Conservation (phyloP, 2,329 filamentous ascomycete genomes). For the Monilinia vaccinii-corymbosi region DNA sequence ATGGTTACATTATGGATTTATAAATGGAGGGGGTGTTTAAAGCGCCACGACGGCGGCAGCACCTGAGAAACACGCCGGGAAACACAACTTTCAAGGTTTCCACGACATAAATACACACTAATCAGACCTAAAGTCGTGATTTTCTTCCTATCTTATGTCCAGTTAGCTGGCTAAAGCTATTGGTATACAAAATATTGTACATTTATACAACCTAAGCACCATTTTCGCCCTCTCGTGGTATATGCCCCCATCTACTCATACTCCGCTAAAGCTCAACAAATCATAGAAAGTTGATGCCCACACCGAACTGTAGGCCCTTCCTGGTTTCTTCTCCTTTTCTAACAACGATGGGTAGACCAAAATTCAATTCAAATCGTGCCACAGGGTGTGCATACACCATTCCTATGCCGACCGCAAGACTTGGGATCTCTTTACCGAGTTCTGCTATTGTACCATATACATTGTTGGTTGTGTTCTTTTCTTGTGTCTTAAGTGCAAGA, state of each 20-base stretch:
- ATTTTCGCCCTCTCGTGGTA: neutral
- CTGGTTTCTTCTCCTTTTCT: constrained; percentile 77
- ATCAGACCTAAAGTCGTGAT: neutral
- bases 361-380: constrained; percentile 91
- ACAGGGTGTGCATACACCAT: constrained; percentile 92
- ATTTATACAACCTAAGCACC: neutral
- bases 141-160: neutral
- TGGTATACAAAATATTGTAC: neutral
- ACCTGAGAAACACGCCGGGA: neutral
- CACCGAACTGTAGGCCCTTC: constrained; percentile 91
- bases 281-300: constrained; percentile 92
- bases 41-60: neutral
- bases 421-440: constrained; percentile 68
- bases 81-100: too few species aligned
- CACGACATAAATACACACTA: neutral
- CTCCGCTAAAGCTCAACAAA: neutral
- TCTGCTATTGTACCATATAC: constrained; percentile 55
- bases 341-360: constrained; percentile 75
- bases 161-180: constrained; percentile 1
- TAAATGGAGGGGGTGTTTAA: neutral
- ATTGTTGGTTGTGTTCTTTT: constrained; percentile 24
- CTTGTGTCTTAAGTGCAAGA: constrained; percentile 56
- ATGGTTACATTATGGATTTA: neutral
- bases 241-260: neutral
- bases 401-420: constrained; percentile 76